These are phyloP conservation scores for Leishmania amazonensis DNA, from an alignment of 208 protist genomes.

Conservation along the genomic window DNA sequence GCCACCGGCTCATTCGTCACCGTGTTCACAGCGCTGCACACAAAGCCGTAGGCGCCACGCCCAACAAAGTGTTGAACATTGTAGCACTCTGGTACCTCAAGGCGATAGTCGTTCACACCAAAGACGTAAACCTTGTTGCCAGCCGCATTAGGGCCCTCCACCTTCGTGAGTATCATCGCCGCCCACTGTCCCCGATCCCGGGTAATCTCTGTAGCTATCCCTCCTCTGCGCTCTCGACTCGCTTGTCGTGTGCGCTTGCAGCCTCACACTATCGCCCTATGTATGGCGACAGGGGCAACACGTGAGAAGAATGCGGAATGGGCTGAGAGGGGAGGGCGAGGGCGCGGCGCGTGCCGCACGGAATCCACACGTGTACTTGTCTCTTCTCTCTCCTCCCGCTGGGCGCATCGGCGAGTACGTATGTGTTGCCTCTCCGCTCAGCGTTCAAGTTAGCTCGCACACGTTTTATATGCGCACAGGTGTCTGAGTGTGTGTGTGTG, in stretches of 20 bases:
- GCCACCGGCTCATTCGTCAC: slow-evolving; percentile 87
- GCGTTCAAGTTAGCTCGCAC: neutral
- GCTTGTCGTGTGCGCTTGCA: neutral
- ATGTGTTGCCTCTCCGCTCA: neutral
- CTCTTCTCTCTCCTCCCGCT: neutral
- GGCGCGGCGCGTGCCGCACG: neutral
- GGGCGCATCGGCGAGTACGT: neutral
- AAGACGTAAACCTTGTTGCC: slow-evolving; percentile 83
- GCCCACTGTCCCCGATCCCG: neutral
- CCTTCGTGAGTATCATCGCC: slow-evolving; percentile 72
- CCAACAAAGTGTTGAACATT: slow-evolving; percentile 78
- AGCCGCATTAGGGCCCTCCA: slow-evolving; percentile 55
- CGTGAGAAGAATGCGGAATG: neutral
- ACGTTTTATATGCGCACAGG: neutral
- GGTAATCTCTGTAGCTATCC: neutral
- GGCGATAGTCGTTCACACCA: slow-evolving; percentile 40
- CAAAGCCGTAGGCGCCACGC: slow-evolving; percentile 89
- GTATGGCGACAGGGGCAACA: neutral
- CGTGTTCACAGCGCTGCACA: slow-evolving; percentile 80
- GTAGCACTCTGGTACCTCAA: slow-evolving; percentile 80
- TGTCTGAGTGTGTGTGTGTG: neutral
- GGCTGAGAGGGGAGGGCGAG: neutral
- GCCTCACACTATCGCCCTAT: neutral
- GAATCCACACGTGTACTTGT: neutral
- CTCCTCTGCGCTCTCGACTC: neutral